phyloP scores from a whole-genome alignment of 2,329 filamentous ascomycete species.

The Trichoderma semiorbis region DNA sequence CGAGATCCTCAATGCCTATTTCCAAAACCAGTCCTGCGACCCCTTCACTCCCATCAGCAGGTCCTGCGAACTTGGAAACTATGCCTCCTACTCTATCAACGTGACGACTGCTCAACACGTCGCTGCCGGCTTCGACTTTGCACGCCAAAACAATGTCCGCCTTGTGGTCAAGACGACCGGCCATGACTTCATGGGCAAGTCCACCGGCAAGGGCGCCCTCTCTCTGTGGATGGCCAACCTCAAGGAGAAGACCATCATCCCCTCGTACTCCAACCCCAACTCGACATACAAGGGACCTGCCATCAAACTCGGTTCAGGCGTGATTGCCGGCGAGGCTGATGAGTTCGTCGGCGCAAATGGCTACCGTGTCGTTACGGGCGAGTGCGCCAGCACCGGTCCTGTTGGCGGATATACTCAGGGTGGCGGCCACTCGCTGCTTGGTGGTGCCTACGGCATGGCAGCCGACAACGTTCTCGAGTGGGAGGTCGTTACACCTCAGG shows the following conservation, averaged over 20 bases:
- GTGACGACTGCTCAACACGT: constrained; percentile 30
- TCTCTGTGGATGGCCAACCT: constrained; percentile 41
- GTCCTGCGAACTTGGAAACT: constrained; percentile 39
- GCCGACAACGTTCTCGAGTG: constrained; percentile 48
- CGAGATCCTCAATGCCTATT: constrained; percentile 10
- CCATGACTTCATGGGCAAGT: constrained; percentile 34
- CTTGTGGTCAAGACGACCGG: constrained; percentile 32
- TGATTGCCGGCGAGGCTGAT: constrained; percentile 31
- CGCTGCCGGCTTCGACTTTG: constrained; percentile 31
- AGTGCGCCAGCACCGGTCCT: constrained; percentile 23
- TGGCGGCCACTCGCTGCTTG: constrained; percentile 30
- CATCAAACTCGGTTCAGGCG: constrained; percentile 51
- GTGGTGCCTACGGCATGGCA: constrained; percentile 42
- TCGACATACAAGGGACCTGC: constrained; percentile 40
- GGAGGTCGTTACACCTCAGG: constrained; percentile 44
- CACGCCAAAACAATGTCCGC: constrained; percentile 32
- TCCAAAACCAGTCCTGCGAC: constrained; percentile 31
- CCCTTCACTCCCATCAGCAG: constrained; percentile 35
- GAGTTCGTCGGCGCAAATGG: constrained; percentile 25
- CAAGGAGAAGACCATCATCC: constrained; percentile 27
- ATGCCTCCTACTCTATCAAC: constrained; percentile 34
- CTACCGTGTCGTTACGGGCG: constrained; percentile 47
- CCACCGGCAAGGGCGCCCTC: constrained; percentile 35
- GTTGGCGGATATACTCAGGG: too few species aligned
- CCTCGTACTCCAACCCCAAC: constrained; percentile 17